Conservation (phyloP, 306 rosid genomes). For the Lathyrus sativus region DNA sequence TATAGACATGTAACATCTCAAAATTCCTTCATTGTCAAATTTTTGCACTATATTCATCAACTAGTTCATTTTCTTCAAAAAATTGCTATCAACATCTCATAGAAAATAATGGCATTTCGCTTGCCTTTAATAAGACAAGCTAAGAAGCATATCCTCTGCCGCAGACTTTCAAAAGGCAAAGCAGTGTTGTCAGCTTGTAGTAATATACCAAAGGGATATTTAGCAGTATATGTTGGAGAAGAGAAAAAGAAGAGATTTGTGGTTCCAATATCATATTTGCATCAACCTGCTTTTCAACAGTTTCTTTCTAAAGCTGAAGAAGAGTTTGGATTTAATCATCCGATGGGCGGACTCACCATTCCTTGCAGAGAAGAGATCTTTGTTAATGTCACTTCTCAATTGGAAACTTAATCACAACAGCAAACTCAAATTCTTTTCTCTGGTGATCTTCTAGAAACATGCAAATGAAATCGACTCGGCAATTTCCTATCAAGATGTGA, state of each 20-base stretch:
- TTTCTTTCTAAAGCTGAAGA: slow-evolving; percentile 65
- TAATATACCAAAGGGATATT: slow-evolving; percentile 85
- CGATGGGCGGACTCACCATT: slow-evolving; percentile 65
- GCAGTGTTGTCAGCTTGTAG: background rate
- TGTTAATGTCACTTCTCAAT: slow-evolving; percentile 54
- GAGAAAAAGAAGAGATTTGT: slow-evolving; percentile 64
- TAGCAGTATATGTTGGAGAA: slow-evolving; percentile 89
- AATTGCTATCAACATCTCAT: background rate
- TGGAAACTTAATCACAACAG: background rate
- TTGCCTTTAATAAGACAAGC: slow-evolving; percentile 9
- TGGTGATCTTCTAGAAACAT: too few species aligned
- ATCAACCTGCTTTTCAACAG: slow-evolving; percentile 74
- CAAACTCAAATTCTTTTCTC: too few species aligned
- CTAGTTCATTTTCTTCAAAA: slow-evolving; percentile 9
- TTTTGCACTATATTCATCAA: background rate
- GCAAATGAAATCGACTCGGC: background rate
- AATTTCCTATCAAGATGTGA: background rate
- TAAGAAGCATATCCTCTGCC: slow-evolving; percentile 2
- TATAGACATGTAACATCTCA: slow-evolving; percentile 12
- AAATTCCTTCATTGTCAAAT: background rate
- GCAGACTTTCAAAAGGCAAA: background rate
- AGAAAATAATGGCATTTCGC: slow-evolving; percentile 3
- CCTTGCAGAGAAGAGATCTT: slow-evolving; percentile 86
- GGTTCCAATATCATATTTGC: slow-evolving; percentile 79
- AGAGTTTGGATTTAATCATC: background rate